Evolutionary conservation across 2,329 filamentous ascomycete species (phyloP).

Genomic region (Fusarium guadeloupense): DNA sequence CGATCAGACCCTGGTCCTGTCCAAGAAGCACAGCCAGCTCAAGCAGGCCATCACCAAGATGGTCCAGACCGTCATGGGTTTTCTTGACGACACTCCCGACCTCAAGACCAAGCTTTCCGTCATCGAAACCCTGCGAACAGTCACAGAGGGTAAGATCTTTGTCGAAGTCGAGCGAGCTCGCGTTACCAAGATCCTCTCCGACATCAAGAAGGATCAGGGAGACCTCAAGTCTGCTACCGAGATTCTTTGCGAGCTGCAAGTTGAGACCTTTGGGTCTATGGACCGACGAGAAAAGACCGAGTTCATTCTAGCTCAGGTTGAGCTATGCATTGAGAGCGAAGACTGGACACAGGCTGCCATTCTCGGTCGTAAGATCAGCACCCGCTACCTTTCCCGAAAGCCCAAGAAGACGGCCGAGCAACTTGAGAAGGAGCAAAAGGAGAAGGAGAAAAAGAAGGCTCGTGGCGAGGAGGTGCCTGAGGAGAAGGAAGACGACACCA

Average conservation of each 20-base stretch:
- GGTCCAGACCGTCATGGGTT: conserved; percentile 95
- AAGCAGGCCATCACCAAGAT: conserved; percentile 99
- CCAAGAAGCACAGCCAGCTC: conserved; percentile 99
- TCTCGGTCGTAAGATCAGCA: conserved; percentile 96
- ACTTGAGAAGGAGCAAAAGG: conserved; percentile 89
- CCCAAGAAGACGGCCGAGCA: conserved; percentile 90
- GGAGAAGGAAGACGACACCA: conserved; percentile 87
- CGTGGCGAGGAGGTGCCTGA: conserved; percentile 81
- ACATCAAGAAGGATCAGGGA: conserved; percentile 97
- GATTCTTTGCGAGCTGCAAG: conserved; percentile 95
- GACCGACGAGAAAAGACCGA: conserved; percentile 96
- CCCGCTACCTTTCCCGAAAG: conserved; percentile 87
- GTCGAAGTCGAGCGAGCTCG: conserved; percentile 98
- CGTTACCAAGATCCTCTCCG: conserved; percentile 91
- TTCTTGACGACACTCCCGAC: conserved; percentile 86
- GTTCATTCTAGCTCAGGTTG: conserved; percentile 95
- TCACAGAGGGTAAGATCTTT: conserved; percentile 99
- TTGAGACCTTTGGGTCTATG: conserved; percentile 99
- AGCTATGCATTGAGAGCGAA: conserved; percentile 91
- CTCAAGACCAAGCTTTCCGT: conserved; percentile 89
- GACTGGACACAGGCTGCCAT: conserved; percentile 98
- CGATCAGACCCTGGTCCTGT: conserved; percentile 93
- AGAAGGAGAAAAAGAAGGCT: conserved; percentile 84
- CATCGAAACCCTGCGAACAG: conserved; percentile 93
- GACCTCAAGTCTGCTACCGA: conserved; percentile 91